Percentiles rank a stretch among this genome's conserved stretches.
These are phyloP conservation scores for Ceratocystis cubensis DNA, from an alignment of 2,329 filamentous ascomycete genomes.

Conservation along the genomic window DNA sequence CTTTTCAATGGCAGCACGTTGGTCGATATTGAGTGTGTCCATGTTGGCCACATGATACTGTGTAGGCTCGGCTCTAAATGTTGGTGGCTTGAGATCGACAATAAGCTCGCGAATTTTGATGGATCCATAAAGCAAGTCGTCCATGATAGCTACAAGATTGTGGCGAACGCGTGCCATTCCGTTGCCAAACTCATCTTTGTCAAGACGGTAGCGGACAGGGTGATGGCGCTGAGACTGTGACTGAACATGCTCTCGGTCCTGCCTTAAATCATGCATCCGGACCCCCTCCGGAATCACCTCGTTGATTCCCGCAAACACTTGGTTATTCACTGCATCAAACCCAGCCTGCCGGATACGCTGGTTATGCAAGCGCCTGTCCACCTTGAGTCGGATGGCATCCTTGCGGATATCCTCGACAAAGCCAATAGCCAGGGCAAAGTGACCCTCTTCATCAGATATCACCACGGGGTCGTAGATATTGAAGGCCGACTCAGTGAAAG, in stretches of 20 bases:
- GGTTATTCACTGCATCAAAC: conserved; percentile 66
- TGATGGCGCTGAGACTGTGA: neutral
- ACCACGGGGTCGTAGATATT: conserved; percentile 81
- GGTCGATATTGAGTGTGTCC: conserved; percentile 71
- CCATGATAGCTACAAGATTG: conserved; percentile 88
- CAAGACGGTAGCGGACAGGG: conserved; percentile 63
- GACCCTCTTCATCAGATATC: conserved; percentile 87
- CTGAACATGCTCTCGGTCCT: neutral
- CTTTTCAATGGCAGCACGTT: conserved; percentile 75
- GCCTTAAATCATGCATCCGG: conserved; percentile 5
- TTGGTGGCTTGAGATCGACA: conserved; percentile 60
- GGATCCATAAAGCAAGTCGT: conserved; percentile 58
- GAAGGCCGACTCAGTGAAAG: conserved; percentile 84
- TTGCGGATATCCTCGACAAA: conserved; percentile 70
- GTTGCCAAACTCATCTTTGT: conserved; percentile 97
- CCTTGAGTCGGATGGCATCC: conserved; percentile 68
- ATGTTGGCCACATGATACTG: conserved; percentile 47
- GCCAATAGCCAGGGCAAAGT: conserved; percentile 88
- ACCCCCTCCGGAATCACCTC: conserved; percentile 41
- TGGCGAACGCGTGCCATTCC: conserved; percentile 92
- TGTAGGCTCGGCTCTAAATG: conserved; percentile 55
- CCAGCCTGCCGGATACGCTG: conserved; percentile 60
- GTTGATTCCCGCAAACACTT: conserved; percentile 86
- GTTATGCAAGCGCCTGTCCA: conserved; percentile 82
- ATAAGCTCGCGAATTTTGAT: conserved; percentile 65